A percentile compares a stretch with the other conserved stretches of the same genome.
phyloP scores from a whole-genome alignment of 768 basidiomycete genomes.

The Scleroderma bovista region DNA sequence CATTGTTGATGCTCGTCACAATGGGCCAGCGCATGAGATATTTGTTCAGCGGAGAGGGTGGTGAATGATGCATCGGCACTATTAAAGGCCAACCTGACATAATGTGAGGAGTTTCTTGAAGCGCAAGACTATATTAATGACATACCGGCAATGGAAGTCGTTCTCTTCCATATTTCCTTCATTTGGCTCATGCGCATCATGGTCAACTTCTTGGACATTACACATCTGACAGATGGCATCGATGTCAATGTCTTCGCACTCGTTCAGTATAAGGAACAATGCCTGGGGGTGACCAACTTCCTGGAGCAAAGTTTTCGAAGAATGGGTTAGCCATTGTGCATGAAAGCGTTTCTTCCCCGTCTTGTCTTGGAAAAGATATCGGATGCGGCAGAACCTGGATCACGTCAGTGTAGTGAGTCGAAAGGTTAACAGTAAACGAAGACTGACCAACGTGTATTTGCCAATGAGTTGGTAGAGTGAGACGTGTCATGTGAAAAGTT shows the following conservation, averaged over 20 bases:
- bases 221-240: constrained; percentile 56
- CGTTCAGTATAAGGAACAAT: constrained; percentile 46
- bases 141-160: constrained; percentile 57
- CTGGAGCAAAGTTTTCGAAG: constrained; percentile 57
- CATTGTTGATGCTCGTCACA: constrained; percentile 37
- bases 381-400: constrained; percentile 67
- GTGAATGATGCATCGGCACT: constrained; percentile 41
- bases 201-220: constrained; percentile 39
- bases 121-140: not conserved
- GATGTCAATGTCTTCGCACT: constrained; percentile 51
- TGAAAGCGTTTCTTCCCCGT: constrained; percentile 50
- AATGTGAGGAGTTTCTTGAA: not conserved
- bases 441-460: constrained; percentile 58
- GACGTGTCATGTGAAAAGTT: constrained; percentile 36
- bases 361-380: constrained; percentile 50
- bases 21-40: constrained; percentile 23
- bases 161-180: constrained; percentile 39
- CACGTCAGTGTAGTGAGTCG: not conserved
- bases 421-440: too few species aligned
- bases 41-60: constrained; percentile 35
- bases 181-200: constrained; percentile 40
- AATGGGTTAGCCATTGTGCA: constrained; percentile 67
- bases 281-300: constrained; percentile 60
- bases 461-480: constrained; percentile 49
- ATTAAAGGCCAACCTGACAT: constrained; percentile 47